Conservation (phyloP, 352 stramenopile genomes). For the Synura sp. region DNA sequence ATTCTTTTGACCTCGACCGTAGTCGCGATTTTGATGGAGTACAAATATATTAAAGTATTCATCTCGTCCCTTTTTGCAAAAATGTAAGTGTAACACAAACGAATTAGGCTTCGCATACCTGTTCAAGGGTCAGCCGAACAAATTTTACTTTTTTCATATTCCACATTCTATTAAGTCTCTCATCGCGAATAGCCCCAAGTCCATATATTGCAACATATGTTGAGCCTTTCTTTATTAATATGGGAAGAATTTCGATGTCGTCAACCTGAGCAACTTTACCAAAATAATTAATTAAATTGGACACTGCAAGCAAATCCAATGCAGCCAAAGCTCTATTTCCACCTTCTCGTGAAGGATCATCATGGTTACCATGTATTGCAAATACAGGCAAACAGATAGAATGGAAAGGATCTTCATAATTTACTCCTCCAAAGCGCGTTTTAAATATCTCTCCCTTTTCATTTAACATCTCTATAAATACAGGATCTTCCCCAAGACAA, state of each 20-base stretch:
- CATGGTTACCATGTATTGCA: constrained; percentile 98
- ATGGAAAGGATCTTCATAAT: constrained; percentile 90
- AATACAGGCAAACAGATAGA: constrained; percentile 87
- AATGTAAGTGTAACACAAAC: constrained; percentile 44
- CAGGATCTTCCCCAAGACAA: constrained; percentile 70
- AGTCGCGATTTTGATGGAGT: constrained; percentile 94
- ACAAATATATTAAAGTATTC: constrained; percentile 97
- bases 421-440: constrained; percentile 70
- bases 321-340: constrained; percentile 72
- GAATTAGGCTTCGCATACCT: neutral
- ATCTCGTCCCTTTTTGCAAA: constrained; percentile 46
- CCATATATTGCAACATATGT: constrained; percentile 81
- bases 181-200: constrained; percentile 95
- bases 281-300: constrained; percentile 99
- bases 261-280: constrained; percentile 79
- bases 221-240: constrained; percentile 89
- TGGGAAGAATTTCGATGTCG: constrained; percentile 86
- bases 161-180: constrained; percentile 96
- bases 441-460: neutral
- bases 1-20: constrained; percentile 80
- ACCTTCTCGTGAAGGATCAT: constrained; percentile 91
- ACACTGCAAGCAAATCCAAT: constrained; percentile 86
- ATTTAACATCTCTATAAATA: constrained; percentile 1
- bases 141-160: constrained; percentile 90
- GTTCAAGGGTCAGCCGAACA: constrained; percentile 65